A percentile compares a stretch with the other conserved stretches of the same genome.
These are phyloP conservation scores for Zymoseptoria ardabiliae DNA, from an alignment of 2,329 filamentous ascomycete species.

Conservation along the genomic window DNA sequence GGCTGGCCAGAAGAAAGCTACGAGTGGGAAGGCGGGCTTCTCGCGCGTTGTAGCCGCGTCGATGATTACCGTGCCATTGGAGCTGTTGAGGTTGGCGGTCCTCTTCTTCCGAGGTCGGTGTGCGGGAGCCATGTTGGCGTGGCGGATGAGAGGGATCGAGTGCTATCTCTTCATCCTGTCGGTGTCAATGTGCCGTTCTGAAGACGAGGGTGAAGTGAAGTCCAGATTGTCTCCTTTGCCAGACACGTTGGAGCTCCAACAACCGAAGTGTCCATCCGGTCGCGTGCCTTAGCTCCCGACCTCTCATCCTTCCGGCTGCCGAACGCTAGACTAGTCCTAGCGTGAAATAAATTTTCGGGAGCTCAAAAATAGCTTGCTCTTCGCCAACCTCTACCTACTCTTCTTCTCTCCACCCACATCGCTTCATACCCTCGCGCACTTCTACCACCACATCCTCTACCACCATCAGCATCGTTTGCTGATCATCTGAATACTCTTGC, in stretches of 20 bases:
- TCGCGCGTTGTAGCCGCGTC: slow-evolving; percentile 40
- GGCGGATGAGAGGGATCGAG: background rate
- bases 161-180: slow-evolving; percentile 8
- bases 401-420: background rate
- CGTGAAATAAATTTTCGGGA: too few relatives aligned
- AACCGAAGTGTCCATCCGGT: too few relatives aligned
- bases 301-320: too few relatives aligned
- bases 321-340: too few relatives aligned
- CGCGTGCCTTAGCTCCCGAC: background rate
- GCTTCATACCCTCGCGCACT: background rate
- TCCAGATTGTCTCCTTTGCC: background rate
- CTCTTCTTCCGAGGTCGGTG: slow-evolving; percentile 36
- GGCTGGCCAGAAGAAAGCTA: slow-evolving; percentile 89
- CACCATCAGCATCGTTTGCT: slow-evolving; percentile 4
- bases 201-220: background rate
- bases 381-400: too few relatives aligned
- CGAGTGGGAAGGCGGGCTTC: slow-evolving; percentile 75
- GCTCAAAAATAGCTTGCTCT: too few relatives aligned
- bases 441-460: slow-evolving; percentile 1
- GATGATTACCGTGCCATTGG: slow-evolving; percentile 38
- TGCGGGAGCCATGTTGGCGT: slow-evolving; percentile 19
- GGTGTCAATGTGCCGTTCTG: background rate
- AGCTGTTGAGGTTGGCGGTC: slow-evolving; percentile 33
- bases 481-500: slow-evolving; percentile 1
- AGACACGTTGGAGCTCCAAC: background rate